These are phyloP conservation scores for Radiomyces spectabilis DNA, from an alignment of 192 early-diverging fungal genomes.

Conservation along the genomic window DNA sequence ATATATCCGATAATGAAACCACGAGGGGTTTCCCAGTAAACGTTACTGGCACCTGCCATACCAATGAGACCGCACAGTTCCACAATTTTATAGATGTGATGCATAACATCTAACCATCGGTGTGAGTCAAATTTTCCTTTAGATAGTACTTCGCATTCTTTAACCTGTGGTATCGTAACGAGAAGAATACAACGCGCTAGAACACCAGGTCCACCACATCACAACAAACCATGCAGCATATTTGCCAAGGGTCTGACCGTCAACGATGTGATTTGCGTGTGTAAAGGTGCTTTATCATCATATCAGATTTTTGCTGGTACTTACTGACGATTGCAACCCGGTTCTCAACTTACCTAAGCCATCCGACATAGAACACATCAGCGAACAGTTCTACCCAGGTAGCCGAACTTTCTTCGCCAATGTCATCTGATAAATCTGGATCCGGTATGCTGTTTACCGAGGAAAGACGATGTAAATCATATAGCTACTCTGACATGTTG, in stretches of 20 bases:
- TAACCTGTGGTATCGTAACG: conserved; percentile 25
- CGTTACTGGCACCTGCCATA: conserved; percentile 22
- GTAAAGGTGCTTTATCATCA: conserved; percentile 29
- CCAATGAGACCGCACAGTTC: conserved; percentile 24
- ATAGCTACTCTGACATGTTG: not conserved
- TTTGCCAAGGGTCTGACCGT: conserved; percentile 14
- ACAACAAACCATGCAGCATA: conserved; percentile 31
- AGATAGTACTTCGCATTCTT: no score
- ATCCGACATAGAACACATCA: conserved; percentile 40
- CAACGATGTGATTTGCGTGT: conserved; percentile 34
- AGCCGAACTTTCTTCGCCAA: conserved; percentile 19
- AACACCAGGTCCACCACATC: conserved; percentile 34
- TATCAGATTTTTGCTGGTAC: not conserved
- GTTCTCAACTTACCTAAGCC: conserved; percentile 8
- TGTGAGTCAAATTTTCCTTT: no score
- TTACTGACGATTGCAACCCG: not conserved
- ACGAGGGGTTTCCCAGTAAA: not conserved
- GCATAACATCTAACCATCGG: conserved; percentile 29
- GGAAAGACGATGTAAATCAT: not conserved
- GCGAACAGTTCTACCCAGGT: conserved; percentile 32
- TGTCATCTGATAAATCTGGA: conserved; percentile 27
- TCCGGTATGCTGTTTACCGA: conserved; percentile 11
- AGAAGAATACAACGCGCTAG: conserved; percentile 28
- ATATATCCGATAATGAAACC: conserved; percentile 28
- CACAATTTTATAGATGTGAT: conserved; percentile 27